Base-by-base conservation (phyloP, 2,329 filamentous ascomycete species). In the Colletotrichum liaoningense region DNA sequence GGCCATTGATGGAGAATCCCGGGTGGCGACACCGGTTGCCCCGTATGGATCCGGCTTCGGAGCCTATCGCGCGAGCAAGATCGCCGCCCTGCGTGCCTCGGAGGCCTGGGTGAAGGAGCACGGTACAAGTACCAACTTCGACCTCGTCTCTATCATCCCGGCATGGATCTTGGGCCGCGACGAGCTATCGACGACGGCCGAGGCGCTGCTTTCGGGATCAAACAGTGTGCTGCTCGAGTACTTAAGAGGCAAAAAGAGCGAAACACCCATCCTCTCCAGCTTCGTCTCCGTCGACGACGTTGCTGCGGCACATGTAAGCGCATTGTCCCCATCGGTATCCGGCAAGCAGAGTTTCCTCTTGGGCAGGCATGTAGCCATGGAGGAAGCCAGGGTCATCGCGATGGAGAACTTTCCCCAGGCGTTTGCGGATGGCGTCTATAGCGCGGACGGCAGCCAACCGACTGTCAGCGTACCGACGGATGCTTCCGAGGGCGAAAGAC, bases 201-300 rank as follows among this genome's bases (percentile, higher is more conserved):
- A 73, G 8, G 60, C 80, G 24, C 76, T 80, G 38, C 24, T 57
- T 3, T 77, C 76, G 60, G 81, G 80, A 24, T 80, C 79, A 57
- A 85, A 84, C 70, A 57, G 49, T 52, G 57, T 46, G 75, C 63
- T 83, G 5, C 76, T 84, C 57, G 79, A 78, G 7, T 77, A 80
- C 30, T 74, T 84, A 22, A 76, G 81, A 8, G 83, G 83, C 4
- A 71, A 76, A 24, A 66, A 73, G 26, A 75, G 74, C 30, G 72
- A 76, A 2, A 63, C 69, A 11, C 66, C 68, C 4, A 75, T 79
- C 12, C 73, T 77, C 8, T 80, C 81, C 11, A 75, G 74, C 14
- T 78, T 77, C 24, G 80, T 84, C n/a, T 79, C 83, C 60, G 75
- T 83, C 14, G 78, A 83, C 42, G 82, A 85, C 60, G 81, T 83